Conservation (phyloP, 192 early-diverging fungal genomes). For the Podila minutissima region DNA sequence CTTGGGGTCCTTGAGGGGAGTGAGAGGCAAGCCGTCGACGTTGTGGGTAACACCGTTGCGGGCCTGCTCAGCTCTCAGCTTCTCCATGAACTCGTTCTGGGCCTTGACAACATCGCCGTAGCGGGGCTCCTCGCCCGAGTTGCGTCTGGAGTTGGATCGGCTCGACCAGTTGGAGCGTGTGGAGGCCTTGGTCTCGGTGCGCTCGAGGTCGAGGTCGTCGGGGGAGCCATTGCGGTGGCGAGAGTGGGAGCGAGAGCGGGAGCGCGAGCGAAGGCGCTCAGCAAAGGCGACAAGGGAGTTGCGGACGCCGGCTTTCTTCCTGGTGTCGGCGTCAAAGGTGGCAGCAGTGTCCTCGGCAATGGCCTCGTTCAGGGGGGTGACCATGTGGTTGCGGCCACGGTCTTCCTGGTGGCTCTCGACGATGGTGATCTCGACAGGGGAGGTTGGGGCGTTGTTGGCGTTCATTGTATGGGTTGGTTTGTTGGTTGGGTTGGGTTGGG, state of each 20-base stretch:
- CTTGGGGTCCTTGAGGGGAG: conserved; percentile 6
- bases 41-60: conserved; percentile 27
- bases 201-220: conserved; percentile 3
- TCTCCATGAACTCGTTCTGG: conserved; percentile 39
- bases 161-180: conserved; percentile 13
- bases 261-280: conserved; percentile 3
- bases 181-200: conserved; percentile 5
- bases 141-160: conserved; percentile 1
- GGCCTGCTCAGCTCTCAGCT: conserved; percentile 27
- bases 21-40: conserved; percentile 28
- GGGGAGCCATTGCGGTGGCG: conserved; percentile 5
- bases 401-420: neutral
- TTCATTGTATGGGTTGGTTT: neutral
- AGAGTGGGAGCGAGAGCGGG: conserved; percentile 8
- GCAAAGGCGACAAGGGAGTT: conserved; percentile 4
- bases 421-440: conserved; percentile 2
- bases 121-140: conserved; percentile 6
- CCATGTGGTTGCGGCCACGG: conserved; percentile 1
- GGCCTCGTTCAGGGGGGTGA: neutral
- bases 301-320: neutral
- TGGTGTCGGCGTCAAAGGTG: neutral
- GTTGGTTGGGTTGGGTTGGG: neutral
- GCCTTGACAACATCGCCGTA: conserved; percentile 28
- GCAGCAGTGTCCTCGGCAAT: neutral
- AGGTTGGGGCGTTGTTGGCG: neutral